Conservation (phyloP, 805 yeast genomes). For the Barnettozyma sucrosica region DNA sequence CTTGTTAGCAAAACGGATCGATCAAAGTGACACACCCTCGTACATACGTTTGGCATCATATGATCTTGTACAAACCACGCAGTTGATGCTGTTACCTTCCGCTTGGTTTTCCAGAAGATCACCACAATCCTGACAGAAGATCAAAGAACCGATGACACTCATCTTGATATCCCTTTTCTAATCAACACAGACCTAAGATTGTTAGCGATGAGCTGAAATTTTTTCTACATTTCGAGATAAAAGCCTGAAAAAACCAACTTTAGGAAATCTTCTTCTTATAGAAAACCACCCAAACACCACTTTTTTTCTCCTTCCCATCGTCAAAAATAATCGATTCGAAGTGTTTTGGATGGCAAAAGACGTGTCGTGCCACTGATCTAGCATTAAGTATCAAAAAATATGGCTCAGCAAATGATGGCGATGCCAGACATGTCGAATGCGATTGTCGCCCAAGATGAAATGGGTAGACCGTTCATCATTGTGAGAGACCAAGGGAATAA, state of each 20-base stretch:
- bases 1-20: not conserved
- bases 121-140: slow-evolving; percentile 92
- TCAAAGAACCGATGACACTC: slow-evolving; percentile 94
- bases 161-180: slow-evolving; percentile 31
- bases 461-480: slow-evolving; percentile 97
- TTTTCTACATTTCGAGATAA: slow-evolving; percentile 5
- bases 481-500: slow-evolving; percentile 78
- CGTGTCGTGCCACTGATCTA: slow-evolving; percentile 3
- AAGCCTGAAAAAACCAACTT: not conserved
- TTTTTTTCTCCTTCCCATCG: not conserved
- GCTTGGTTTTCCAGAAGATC: slow-evolving; percentile 66
- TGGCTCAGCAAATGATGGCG: slow-evolving; percentile 35
- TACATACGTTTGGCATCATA: slow-evolving; percentile 35
- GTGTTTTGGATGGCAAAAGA: slow-evolving; percentile 1
- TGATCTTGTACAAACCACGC: slow-evolving; percentile 45
- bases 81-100: slow-evolving; percentile 47
- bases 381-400: slow-evolving; percentile 7
- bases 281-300: not conserved
- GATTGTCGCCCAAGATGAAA: slow-evolving; percentile 97
- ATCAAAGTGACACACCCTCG: not conserved
- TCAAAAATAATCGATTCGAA: not conserved
- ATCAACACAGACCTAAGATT: not conserved
- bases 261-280: not conserved
- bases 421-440: slow-evolving; percentile 96
- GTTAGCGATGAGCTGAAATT: slow-evolving; percentile 7